These are phyloP conservation scores for Plasmodium malariae DNA, from an alignment of 169 alveolate genomes.

Conservation along the genomic window DNA sequence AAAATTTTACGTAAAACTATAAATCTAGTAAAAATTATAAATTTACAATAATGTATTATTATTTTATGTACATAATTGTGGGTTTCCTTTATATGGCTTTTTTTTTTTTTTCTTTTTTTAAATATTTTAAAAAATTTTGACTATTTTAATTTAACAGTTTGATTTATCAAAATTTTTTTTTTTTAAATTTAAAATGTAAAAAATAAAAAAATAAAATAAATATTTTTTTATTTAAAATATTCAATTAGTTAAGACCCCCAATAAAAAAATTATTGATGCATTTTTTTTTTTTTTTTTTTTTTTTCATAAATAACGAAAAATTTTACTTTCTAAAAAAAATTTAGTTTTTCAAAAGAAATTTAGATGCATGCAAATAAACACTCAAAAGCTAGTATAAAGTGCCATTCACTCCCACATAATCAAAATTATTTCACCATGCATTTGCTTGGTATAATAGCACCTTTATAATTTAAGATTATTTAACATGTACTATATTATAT, in stretches of 20 bases:
- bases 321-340: no score
- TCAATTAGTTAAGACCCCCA: neutral
- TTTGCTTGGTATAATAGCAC: no score
- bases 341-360: neutral
- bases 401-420: neutral
- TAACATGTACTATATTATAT: no score
- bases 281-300: neutral
- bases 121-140: neutral
- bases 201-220: neutral
- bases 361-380: constrained; percentile 52
- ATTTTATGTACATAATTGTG: no score
- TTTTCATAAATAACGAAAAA: neutral
- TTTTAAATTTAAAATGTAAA: neutral
- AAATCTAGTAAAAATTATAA: neutral
- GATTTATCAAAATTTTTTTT: neutral
- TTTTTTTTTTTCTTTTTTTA: neutral
- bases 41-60: neutral
- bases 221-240: neutral
- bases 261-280: constrained; percentile 4
- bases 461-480: no score
- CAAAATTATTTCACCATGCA: no score
- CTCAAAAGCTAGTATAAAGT: constrained; percentile 8
- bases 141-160: neutral
- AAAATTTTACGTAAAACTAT: no score
- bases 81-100: neutral